Conservation (phyloP, 495 filamentous ascomycete species). For the Patellaria atrata region DNA sequence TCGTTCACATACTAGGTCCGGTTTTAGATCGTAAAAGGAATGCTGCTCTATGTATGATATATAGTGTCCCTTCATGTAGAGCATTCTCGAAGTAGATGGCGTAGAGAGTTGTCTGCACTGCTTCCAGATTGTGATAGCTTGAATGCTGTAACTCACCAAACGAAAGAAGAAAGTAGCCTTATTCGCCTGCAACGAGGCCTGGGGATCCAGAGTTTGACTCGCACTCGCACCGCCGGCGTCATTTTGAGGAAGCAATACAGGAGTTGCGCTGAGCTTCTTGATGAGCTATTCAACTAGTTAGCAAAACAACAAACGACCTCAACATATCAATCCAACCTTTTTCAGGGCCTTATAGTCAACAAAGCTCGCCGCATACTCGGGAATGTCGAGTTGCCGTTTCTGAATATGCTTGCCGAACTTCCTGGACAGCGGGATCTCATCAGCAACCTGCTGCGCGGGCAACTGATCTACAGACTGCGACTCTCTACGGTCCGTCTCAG, state of each 20-base stretch:
- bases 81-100: too few relatives aligned
- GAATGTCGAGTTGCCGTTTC: conserved; percentile 94
- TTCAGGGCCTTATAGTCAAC: conserved; percentile 99
- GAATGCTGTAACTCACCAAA: conserved; percentile 43
- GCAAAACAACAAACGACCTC: background rate
- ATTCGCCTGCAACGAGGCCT: conserved; percentile 86
- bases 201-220: conserved; percentile 55
- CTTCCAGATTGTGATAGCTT: too few relatives aligned
- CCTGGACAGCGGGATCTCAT: too few relatives aligned
- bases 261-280: conserved; percentile 88
- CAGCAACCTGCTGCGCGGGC: too few relatives aligned
- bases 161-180: conserved; percentile 98
- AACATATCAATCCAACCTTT: conserved; percentile 45
- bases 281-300: conserved; percentile 54
- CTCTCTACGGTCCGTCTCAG: background rate
- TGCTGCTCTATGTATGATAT: too few relatives aligned
- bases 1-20: background rate
- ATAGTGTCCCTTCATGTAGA: too few relatives aligned
- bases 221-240: conserved; percentile 35
- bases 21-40: too few relatives aligned
- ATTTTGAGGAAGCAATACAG: conserved; percentile 61
- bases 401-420: conserved; percentile 99
- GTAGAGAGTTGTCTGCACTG: too few relatives aligned
- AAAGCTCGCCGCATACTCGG: conserved; percentile 97
- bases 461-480: background rate